Evolutionary conservation across 192 early-diverging fungal species (phyloP).

Genomic region (Podila clonocystis): DNA sequence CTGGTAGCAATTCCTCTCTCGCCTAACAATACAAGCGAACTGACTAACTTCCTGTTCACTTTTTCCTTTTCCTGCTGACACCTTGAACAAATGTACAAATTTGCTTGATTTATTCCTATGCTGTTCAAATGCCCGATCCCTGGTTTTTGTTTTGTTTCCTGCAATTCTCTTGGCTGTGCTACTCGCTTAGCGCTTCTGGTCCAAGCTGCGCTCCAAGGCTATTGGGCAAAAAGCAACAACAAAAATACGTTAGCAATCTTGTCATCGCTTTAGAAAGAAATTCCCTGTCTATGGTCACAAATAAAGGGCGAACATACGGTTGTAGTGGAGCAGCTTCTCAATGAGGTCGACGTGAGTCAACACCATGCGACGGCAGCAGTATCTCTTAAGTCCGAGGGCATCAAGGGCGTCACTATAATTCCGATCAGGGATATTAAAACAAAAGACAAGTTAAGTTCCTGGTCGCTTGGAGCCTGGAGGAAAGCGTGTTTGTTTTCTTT

Average conservation of each 20-base stretch:
- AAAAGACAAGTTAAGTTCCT: background rate
- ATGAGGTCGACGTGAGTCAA: slow-evolving; percentile 98
- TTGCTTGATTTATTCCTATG: too few relatives aligned
- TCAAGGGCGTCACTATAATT: slow-evolving; percentile 74
- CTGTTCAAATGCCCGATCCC: too few relatives aligned
- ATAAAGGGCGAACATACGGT: slow-evolving; percentile 61
- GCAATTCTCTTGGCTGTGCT: too few relatives aligned
- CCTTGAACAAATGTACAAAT: too few relatives aligned
- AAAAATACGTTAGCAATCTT: background rate
- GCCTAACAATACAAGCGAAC: too few relatives aligned
- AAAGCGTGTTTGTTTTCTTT: too few relatives aligned
- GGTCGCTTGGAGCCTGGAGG: background rate
- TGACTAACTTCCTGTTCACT: too few relatives aligned
- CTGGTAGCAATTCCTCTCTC: too few relatives aligned
- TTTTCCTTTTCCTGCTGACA: too few relatives aligned
- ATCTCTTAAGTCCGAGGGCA: slow-evolving; percentile 81
- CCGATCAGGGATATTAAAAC: background rate
- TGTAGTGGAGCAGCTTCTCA: slow-evolving; percentile 97
- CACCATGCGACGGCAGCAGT: slow-evolving; percentile 98
- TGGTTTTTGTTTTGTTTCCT: too few relatives aligned
- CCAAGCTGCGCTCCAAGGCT: slow-evolving; percentile 8
- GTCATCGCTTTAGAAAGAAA: too few relatives aligned
- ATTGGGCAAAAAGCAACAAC: background rate
- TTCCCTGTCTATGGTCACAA: too few relatives aligned
- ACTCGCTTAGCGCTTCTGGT: background rate